Evolutionary conservation across 129 eudicot species (phyloP).

Genomic region (Erigeron canadensis): DNA sequence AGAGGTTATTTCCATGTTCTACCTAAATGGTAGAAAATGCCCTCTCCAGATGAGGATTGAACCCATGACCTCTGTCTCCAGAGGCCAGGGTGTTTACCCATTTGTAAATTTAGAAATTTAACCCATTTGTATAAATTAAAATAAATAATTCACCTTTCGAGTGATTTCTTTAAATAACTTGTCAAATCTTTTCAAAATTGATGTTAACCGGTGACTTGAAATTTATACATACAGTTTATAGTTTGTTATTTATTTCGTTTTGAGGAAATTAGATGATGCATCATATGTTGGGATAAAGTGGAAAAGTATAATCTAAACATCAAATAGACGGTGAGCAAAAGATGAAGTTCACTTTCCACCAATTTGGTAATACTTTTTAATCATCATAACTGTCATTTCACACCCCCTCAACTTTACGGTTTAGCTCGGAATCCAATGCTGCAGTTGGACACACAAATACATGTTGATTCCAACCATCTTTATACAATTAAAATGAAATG

Average conservation of each 20-base stretch:
- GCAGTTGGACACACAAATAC: neutral
- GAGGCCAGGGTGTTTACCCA: no score
- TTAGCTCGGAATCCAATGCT: conserved; percentile 20
- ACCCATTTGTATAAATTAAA: no score
- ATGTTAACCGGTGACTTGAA: neutral
- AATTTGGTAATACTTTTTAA: conserved; percentile 15
- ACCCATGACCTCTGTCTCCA: no score
- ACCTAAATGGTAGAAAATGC: no score
- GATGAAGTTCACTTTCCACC: conserved; percentile 14
- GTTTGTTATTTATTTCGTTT: neutral
- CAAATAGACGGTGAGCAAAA: conserved; percentile 19
- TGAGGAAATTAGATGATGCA: neutral
- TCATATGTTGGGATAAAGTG: conserved; percentile 6
- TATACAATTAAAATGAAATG: no score
- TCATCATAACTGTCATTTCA: conserved; percentile 23
- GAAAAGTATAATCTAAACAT: conserved; percentile 13
- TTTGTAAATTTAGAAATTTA: no score
- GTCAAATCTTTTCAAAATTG: no score
- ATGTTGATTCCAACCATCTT: neutral
- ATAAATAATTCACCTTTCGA: no score
- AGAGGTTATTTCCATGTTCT: no score
- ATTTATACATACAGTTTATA: no score
- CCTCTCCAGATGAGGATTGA: no score
- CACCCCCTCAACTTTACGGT: conserved; percentile 17
- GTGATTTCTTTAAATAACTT: no score